Evolutionary conservation across 1,284 basidiomycete genomes (phyloP).

Genomic region (Cystobasidium pallidum): DNA sequence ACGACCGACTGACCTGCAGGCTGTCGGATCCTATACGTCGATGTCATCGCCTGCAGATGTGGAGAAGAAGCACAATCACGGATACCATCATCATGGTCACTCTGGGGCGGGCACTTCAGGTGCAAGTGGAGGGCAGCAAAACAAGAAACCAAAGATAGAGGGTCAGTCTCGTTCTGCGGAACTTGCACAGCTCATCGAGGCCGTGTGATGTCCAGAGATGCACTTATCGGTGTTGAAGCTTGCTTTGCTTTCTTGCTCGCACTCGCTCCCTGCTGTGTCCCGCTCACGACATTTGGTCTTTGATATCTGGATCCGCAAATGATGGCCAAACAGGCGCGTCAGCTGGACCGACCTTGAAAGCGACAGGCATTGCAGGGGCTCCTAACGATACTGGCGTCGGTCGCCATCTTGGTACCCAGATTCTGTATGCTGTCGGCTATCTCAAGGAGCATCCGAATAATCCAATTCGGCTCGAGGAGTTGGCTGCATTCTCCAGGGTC

Average conservation of each 20-base stretch:
- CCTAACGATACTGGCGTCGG: constrained; percentile 81
- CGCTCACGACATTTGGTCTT: not conserved
- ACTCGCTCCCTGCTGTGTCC: not conserved
- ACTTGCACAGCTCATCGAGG: too few species aligned
- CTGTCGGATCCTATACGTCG: constrained; percentile 5
- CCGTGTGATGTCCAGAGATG: not conserved
- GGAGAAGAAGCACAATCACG: constrained; percentile 29
- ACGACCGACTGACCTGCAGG: constrained; percentile 13
- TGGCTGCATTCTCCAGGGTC: constrained; percentile 49
- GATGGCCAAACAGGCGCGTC: not conserved
- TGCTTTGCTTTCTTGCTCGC: constrained; percentile 7
- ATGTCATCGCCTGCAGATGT: constrained; percentile 34
- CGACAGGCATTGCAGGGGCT: constrained; percentile 55
- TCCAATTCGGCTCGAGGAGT: constrained; percentile 52
- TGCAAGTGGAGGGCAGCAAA: constrained; percentile 17
- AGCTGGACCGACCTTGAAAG: not conserved
- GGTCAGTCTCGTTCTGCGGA: constrained; percentile 22
- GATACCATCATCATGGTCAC: constrained; percentile 16
- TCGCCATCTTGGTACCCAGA: constrained; percentile 78
- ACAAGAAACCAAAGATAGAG: constrained; percentile 35
- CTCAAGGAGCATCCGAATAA: constrained; percentile 62
- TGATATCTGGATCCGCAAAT: not conserved
- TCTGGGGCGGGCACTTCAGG: constrained; percentile 2
- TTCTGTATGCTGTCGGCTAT: constrained; percentile 79
- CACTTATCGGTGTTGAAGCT: constrained; percentile 7